Conservation (phyloP, 2,329 filamentous ascomycete species). For the Ophiostoma fasciatum region DNA sequence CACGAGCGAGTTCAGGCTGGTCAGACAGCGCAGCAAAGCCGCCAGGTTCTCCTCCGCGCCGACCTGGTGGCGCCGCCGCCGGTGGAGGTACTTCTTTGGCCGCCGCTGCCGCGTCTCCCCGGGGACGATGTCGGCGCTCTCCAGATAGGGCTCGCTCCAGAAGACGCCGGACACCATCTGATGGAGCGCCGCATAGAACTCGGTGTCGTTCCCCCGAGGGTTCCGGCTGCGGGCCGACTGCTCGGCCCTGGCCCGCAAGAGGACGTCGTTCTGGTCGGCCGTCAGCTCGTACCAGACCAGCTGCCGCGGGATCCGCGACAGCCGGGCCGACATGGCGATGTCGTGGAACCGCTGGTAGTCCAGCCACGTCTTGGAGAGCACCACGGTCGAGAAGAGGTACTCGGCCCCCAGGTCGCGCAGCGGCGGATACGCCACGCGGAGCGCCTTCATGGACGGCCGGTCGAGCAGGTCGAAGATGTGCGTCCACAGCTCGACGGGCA, state of each 20-base stretch:
- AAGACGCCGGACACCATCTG: neutral
- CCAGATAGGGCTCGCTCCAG: neutral
- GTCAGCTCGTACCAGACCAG: constrained; percentile 5
- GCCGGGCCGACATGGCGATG: neutral
- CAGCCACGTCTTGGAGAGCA: constrained; percentile 1
- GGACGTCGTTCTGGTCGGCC: constrained; percentile 1
- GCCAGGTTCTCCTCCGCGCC: neutral
- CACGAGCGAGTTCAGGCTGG: neutral
- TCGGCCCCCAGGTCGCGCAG: too few relatives aligned
- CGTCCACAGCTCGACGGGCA: too few relatives aligned
- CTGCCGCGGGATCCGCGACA: neutral
- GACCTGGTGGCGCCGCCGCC: neutral
- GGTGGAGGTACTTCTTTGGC: neutral
- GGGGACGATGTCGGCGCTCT: neutral
- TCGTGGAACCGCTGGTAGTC: neutral
- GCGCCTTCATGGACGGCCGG: too few relatives aligned
- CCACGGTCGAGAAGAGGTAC: neutral
- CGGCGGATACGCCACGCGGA: too few relatives aligned
- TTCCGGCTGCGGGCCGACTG: too few relatives aligned
- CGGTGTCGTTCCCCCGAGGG: neutral
- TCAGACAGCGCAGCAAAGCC: neutral
- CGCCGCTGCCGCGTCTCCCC: too few relatives aligned
- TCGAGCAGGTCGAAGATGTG: too few relatives aligned
- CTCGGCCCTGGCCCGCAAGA: neutral
- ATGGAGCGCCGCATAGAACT: neutral